Base-by-base conservation (phyloP, 495 filamentous ascomycete genomes). In the Opeltia flavorubescens region DNA sequence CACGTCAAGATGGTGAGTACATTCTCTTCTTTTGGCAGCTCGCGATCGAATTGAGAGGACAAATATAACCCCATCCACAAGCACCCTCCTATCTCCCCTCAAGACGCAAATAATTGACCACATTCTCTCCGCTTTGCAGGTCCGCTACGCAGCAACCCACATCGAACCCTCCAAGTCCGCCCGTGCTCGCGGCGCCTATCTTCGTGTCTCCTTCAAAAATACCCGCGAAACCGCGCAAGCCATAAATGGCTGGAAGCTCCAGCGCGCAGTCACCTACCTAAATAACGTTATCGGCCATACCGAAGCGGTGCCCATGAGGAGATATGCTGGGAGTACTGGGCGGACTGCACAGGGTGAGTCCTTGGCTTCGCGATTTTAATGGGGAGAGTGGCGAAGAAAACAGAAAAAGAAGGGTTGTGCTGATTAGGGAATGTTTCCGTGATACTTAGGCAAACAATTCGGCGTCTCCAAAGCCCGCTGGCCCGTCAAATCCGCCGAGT, bases 201-300 rank as follows among this genome's bases (percentile, higher is more conserved):
- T 99, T 56, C 89, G 91, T 61, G 88, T 95, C 63, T 91, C 84
- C 59, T 95, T 94, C 83, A 96, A 96, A 80, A 96, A 98, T 80
- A 95, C 91, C 68, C 86, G 89, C 64, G 93, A 99, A 76, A 95
- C 91, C 54, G 93, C 91, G 48, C 89, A 95, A 74, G 88, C 89
- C 53, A 88, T 96, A 80, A 95, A 86, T 70, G 89, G 91, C 69
- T 95, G 89, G 91, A 96, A 96, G 77, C 75, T 96, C 61, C 72
- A 81, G 68, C 91, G 91, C 62, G 93, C 91, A 54, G 71, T 94
- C 57, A 77, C 74, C 61, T 99, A 89, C 81, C 81, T 99, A 63
- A 86, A 91, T 73, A 95, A 96, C 67, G 91, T 99, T 56, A 78
- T 80, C 65, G 81, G 82, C 68, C 85, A 96, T 75, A 81, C 81